Base-by-base conservation (phyloP, 257 asterid genomes). In the Thymus mandschuricus region DNA sequence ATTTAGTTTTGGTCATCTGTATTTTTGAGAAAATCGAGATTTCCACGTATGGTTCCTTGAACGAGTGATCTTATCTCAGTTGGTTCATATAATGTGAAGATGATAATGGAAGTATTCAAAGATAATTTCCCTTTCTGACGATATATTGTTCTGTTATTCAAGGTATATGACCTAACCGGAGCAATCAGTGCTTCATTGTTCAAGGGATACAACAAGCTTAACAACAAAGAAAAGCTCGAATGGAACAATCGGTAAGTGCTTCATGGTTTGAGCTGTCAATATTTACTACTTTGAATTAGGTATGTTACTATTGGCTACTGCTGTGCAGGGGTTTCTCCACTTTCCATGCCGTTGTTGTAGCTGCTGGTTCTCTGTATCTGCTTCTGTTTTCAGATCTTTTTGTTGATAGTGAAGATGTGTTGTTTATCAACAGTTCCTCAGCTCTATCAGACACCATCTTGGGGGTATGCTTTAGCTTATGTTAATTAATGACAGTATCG, bases 141-240 rank as follows among this genome's bases (percentile, higher is more conserved):
- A 13, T 57, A 75, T 76, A 55, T 78, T 65, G 66, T 81, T 72
- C 73, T 86, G 71, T 76, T 81, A 61, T 83, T 81, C 83, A 72
- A 95, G 99, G 97, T 92, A 76, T 89, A 86, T 80, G 92, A 89
- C 71, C 75, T 89, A 83, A 86, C 96, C 52, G 95, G 95, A 81
- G 84, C 69, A 60, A 75, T 92, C 44, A 95, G 97, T 75, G 55
- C 86, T 73, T 75, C 86, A 59, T 64, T 85, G 61, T 70, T 89
- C 58, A 79, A 78, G 69, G 92, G 91, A 67, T 95, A 89, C 81
- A 68, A 72, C 76, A 92, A 88, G 80, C 97, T 95, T 68, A 86
- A 76, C 81, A 61, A 71, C 57, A 82, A 80, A 69, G 78, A 82
- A 72, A 92, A 86, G 75, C 82, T 95, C 27, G 97, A 95, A 75